Conservation (phyloP, 1,284 basidiomycete species). For the Abortiporus biennis region DNA sequence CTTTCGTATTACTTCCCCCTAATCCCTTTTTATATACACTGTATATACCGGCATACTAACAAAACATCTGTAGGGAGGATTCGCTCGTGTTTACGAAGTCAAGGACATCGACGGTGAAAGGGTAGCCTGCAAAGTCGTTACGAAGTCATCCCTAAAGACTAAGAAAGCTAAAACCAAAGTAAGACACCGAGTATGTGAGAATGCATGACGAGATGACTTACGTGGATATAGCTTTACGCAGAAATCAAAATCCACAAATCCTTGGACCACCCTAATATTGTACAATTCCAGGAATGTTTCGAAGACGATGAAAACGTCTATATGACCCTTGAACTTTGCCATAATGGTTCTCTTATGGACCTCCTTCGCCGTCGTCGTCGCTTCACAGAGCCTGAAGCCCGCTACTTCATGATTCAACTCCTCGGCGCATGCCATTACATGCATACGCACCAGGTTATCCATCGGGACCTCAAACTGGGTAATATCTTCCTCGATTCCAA, state of each 20-base stretch:
- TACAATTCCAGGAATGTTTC: slow-evolving; percentile 90
- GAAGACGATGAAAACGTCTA: slow-evolving; percentile 96
- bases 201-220: not conserved
- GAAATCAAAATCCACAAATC: slow-evolving; percentile 98
- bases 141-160: slow-evolving; percentile 77
- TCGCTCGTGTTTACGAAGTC: slow-evolving; percentile 88
- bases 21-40: no score
- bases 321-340: slow-evolving; percentile 93
- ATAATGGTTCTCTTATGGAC: slow-evolving; percentile 87
- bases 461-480: slow-evolving; percentile 89
- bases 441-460: slow-evolving; percentile 59
- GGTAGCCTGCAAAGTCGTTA: slow-evolving; percentile 86
- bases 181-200: not conserved
- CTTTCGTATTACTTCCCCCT: no score
- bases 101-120: slow-evolving; percentile 59
- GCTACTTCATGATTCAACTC: slow-evolving; percentile 91
- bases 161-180: slow-evolving; percentile 94
- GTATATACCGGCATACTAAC: no score
- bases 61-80: slow-evolving; percentile 74
- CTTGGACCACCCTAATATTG: slow-evolving; percentile 89
- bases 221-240: slow-evolving; percentile 78
- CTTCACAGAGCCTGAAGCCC: slow-evolving; percentile 89
- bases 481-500: slow-evolving; percentile 90
- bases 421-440: slow-evolving; percentile 96
- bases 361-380: slow-evolving; percentile 84